Evolutionary conservation across 768 basidiomycete genomes (phyloP).

Genomic region (Candolleomyces efflorescens): DNA sequence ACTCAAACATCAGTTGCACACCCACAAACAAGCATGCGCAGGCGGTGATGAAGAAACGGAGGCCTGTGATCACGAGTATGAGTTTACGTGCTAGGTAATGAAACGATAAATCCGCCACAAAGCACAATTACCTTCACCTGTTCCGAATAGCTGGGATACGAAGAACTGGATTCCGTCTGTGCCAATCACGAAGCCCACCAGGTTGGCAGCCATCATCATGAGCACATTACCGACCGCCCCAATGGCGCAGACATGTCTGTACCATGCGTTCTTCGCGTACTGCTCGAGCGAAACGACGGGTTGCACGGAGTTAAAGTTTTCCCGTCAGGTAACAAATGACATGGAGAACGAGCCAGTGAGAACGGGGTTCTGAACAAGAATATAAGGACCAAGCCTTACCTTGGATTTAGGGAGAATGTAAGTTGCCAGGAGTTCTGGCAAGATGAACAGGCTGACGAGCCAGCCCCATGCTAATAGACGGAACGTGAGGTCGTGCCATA

Average conservation of each 20-base stretch:
- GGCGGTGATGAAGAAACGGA: slow-evolving; percentile 59
- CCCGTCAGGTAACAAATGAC: background rate
- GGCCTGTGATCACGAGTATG: slow-evolving; percentile 39
- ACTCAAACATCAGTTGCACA: slow-evolving; percentile 94
- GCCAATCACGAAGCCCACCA: slow-evolving; percentile 93
- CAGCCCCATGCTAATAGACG: slow-evolving; percentile 93
- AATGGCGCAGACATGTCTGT: slow-evolving; percentile 76
- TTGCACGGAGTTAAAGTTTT: background rate
- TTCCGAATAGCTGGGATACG: slow-evolving; percentile 54
- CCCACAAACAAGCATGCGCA: slow-evolving; percentile 71
- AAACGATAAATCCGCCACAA: background rate
- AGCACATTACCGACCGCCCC: slow-evolving; percentile 84
- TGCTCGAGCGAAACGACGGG: slow-evolving; percentile 22
- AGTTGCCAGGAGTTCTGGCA: slow-evolving; percentile 74
- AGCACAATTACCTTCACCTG: slow-evolving; percentile 52
- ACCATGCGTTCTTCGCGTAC: slow-evolving; percentile 74
- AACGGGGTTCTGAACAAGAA: background rate
- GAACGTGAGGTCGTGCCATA: slow-evolving; percentile 96
- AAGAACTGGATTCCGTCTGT: slow-evolving; percentile 74
- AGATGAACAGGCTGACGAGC: slow-evolving; percentile 86
- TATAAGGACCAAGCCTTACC: slow-evolving; percentile 35
- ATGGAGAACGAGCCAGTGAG: background rate
- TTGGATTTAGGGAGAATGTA: slow-evolving; percentile 57
- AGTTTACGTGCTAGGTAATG: slow-evolving; percentile 1
- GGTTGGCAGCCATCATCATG: slow-evolving; percentile 89